Percentiles rank a stretch among this genome's conserved stretches.
Conservation (phyloP, 768 basidiomycete genomes). For the Hygrophorus pudorinus region DNA sequence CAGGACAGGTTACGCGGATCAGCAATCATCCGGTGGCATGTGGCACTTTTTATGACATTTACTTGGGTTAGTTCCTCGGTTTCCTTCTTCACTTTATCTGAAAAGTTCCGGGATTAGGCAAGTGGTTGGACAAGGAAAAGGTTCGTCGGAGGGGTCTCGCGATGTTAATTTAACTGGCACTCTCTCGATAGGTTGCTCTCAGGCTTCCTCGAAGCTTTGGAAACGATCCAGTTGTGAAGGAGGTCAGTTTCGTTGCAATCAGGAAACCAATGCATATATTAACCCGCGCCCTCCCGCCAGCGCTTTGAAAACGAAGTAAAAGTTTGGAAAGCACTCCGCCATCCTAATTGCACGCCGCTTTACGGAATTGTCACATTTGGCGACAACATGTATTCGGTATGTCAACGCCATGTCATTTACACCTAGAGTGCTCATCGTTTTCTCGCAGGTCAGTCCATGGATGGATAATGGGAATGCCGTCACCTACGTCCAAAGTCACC, state of each 20-base stretch:
- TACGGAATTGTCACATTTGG: constrained; percentile 27
- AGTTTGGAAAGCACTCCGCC: constrained; percentile 31
- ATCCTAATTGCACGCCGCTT: constrained; percentile 28
- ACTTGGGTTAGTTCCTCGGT: constrained; percentile 17
- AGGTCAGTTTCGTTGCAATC: constrained; percentile 14
- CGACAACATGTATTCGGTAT: constrained; percentile 24
- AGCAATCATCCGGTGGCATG: constrained; percentile 20
- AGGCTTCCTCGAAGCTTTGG: constrained; percentile 26
- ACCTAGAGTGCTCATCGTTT: not conserved
- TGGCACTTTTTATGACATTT: constrained; percentile 32
- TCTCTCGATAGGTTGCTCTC: constrained; percentile 30
- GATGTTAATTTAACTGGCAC: too few relatives aligned
- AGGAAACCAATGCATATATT: not conserved
- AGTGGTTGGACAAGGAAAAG: too few relatives aligned
- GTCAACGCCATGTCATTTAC: not conserved
- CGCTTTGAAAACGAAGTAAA: constrained; percentile 32
- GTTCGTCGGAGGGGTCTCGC: too few relatives aligned
- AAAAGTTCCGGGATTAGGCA: constrained; percentile 17
- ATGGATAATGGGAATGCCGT: constrained; percentile 34
- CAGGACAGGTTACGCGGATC: constrained; percentile 28
- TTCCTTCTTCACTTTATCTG: not conserved
- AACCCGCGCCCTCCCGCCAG: constrained; percentile 14
- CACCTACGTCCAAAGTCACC: constrained; percentile 22
- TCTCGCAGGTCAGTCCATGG: constrained; percentile 34
- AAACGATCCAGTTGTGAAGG: constrained; percentile 23